Base-by-base conservation (phyloP, 192 early-diverging fungal genomes). In the Backusella circina region DNA sequence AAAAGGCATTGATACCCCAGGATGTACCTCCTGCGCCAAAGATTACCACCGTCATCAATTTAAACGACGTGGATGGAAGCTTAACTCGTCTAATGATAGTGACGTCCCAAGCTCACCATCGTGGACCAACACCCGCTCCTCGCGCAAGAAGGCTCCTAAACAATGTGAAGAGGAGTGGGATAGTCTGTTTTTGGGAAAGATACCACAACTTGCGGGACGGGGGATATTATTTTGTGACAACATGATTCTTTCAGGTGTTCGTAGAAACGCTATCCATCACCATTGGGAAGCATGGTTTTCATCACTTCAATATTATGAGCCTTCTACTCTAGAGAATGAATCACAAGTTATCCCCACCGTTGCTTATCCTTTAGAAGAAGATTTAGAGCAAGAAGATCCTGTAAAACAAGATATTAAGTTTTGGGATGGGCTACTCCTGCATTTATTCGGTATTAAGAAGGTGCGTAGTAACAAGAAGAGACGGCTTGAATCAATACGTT, bases 181-280 rank as follows among this genome's bases (percentile, higher is more conserved):
- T 31, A 51, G 70, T 28, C 6, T 50, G 3, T 82, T 78, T 38
- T 36, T 82, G 12, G 80, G 80, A n/a, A 67, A 67, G 38, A 72
- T 82, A 26, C 10, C 33, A 28, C 75, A 79, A 32, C 37, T 28
- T n/a, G 70, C 73, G n/a, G 70, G 77, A 0, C 50, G 41, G n/a
- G 70, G 73, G 1, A 18, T 78, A 0, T 73, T 75, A 7, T 78
- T 78, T 70, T 75, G 77, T 23, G 69, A 76, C 18, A 78, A 78
- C 37, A 82, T 75, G 70, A 39, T 82, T 18, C 37, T 82, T 18
- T 70, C 80, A 10, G 77, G 80, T 64, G 71, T 82, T 31, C 67
- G 80, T 44, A 38, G 67, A n/a, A 75, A 23, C 16, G 64, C 30
- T 10, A 31, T 5, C 18, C 23, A 39, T 18, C 16, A 47, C 6